A percentile compares a stretch with the other conserved stretches of the same genome.
Evolutionary conservation across 495 filamentous ascomycete genomes (phyloP).

Genomic region (Talaromyces borbonicus): DNA sequence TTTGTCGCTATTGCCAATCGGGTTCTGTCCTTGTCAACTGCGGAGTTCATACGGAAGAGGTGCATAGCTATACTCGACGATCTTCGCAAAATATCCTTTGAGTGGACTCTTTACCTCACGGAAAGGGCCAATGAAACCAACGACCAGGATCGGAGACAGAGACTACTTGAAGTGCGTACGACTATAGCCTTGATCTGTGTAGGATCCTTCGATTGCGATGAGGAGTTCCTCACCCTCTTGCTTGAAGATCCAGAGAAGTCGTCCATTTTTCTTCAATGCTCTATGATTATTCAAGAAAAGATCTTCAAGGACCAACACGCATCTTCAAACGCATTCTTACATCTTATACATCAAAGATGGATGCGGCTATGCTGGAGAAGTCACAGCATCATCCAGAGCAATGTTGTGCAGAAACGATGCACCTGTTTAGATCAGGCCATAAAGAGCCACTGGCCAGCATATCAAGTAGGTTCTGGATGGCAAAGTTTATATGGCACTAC

Average conservation of each 20-base stretch:
- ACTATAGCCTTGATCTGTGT: slow-evolving; percentile 27
- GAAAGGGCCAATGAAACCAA: slow-evolving; percentile 4
- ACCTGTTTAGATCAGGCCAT: slow-evolving; percentile 27
- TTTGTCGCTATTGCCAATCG: slow-evolving; percentile 27
- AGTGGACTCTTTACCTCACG: slow-evolving; percentile 9
- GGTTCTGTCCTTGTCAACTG: slow-evolving; percentile 25
- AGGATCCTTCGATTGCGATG: slow-evolving; percentile 27
- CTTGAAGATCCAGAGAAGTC: slow-evolving; percentile 13
- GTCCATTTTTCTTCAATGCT: slow-evolving; percentile 30
- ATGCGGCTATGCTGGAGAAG: slow-evolving; percentile 15
- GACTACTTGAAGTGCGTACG: slow-evolving; percentile 17
- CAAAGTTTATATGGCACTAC: neutral
- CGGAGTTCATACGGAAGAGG: slow-evolving; percentile 1
- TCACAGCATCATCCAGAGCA: slow-evolving; percentile 8
- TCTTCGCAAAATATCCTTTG: slow-evolving; percentile 9
- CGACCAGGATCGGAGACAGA: slow-evolving; percentile 11
- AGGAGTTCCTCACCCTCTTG: slow-evolving; percentile 11
- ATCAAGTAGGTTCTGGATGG: slow-evolving; percentile 19
- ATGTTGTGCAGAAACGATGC: slow-evolving; percentile 7
- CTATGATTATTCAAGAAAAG: slow-evolving; percentile 25
- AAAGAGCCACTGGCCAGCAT: slow-evolving; percentile 25
- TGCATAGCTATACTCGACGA: slow-evolving; percentile 6
- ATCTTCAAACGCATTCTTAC: slow-evolving; percentile 1
- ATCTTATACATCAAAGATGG: slow-evolving; percentile 21
- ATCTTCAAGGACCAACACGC: neutral